Base-by-base conservation (phyloP, 1,139 yeast species). In the Arxiozyma bovina region DNA sequence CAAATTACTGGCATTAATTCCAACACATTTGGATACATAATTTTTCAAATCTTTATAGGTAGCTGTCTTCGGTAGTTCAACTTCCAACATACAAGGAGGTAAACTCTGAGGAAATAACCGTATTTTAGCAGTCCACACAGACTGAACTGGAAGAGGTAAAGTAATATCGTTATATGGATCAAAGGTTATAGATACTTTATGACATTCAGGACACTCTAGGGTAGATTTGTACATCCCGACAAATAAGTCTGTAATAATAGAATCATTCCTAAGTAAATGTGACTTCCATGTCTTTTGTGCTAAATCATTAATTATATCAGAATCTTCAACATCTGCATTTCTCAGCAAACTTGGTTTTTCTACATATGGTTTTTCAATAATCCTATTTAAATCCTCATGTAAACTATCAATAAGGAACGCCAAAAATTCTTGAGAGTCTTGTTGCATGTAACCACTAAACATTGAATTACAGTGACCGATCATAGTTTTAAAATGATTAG, bases 121-220 rank as follows among this genome's bases (percentile, higher is more conserved):
- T 48, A 91, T 76, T 17, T 79, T 79, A 50, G 82, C 85, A 42
- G 75, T 73, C 96, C 98, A 91, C 55, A 79, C 77, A 50, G 83
- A 80, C 52, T 81, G 81, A 15, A 86, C 82, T 0, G 98, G 98
- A 48, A 93, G 73, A 0, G 98, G 98, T 50, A 93, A 73, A 0
- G 99, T 91, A 60, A 93, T 73, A 65, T 90, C 98, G 73, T 84
- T 88, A 66, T 84, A 93, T 0, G 99, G 99, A 67, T 93, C 99
- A 72, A 91, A 93, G 0, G 98, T 91, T 27, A 91, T 79, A 34
- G 96, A 87, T 3, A 88, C 81, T 61, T 86, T 86, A 12, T 78
- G 69, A 70, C 99, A 93, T 22, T 74, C 83, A 0, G 99, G 98
- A 66, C 99, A 93, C 8, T 87, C 80, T 56, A 93, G 74, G 0